These are phyloP conservation scores for Phytophthora uliginosa DNA, from an alignment of 352 stramenopile species.

Conservation along the genomic window DNA sequence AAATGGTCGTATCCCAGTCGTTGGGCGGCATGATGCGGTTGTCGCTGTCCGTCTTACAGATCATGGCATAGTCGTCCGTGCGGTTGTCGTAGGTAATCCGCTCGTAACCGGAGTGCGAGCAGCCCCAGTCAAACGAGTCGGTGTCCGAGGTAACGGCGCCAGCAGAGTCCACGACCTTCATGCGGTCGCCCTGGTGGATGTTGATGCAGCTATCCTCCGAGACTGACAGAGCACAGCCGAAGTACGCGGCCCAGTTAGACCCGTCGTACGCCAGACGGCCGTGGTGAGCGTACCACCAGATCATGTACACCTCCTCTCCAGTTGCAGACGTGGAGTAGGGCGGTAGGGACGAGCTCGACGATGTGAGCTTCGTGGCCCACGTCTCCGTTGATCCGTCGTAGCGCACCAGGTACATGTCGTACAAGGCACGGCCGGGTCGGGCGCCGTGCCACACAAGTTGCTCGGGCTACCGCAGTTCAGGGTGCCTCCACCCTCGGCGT, in stretches of 20 bases:
- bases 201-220: slow-evolving; percentile 63
- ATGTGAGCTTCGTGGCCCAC: slow-evolving; percentile 63
- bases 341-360: slow-evolving; percentile 52
- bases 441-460: slow-evolving; percentile 53
- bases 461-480: slow-evolving; percentile 62
- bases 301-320: slow-evolving; percentile 56
- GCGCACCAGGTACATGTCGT: slow-evolving; percentile 66
- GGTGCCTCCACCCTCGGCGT: slow-evolving; percentile 51
- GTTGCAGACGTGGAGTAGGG: slow-evolving; percentile 53
- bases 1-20: slow-evolving; percentile 55
- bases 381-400: slow-evolving; percentile 54
- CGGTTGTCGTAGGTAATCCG: slow-evolving; percentile 46
- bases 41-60: slow-evolving; percentile 71
- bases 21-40: slow-evolving; percentile 68
- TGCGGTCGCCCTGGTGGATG: slow-evolving; percentile 70
- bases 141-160: slow-evolving; percentile 35
- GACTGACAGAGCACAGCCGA: slow-evolving; percentile 54
- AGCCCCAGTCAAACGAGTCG: slow-evolving; percentile 61
- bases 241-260: slow-evolving; percentile 68
- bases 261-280: slow-evolving; percentile 60
- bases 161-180: slow-evolving; percentile 53
- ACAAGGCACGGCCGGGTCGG: slow-evolving; percentile 50
- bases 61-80: slow-evolving; percentile 47
- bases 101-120: slow-evolving; percentile 24
- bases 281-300: slow-evolving; percentile 73